Conservation (phyloP, 805 yeast genomes). For the Metschnikowia peoriensis region DNA sequence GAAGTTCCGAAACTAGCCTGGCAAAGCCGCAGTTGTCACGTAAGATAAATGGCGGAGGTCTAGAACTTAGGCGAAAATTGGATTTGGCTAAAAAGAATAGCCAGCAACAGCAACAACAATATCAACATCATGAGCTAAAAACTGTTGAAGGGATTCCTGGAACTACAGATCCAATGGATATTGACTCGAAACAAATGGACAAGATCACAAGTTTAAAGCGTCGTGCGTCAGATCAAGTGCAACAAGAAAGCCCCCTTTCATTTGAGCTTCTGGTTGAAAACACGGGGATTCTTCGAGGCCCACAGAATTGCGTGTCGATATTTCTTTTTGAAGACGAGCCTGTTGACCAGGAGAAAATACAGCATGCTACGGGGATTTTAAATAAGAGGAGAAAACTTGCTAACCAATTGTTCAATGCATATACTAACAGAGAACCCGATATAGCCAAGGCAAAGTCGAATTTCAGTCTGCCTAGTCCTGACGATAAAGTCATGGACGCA, state of each 20-base stretch:
- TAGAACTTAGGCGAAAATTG: slow-evolving; percentile 4
- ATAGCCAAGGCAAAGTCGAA: slow-evolving; percentile 47
- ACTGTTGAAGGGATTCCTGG: too few species aligned
- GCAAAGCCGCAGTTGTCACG: slow-evolving; percentile 2
- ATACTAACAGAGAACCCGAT: slow-evolving; percentile 42
- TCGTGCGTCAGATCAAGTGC: background rate
- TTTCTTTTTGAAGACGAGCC: slow-evolving; percentile 4
- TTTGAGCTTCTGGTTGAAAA: slow-evolving; percentile 10
- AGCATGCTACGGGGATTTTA: background rate
- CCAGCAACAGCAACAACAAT: background rate
- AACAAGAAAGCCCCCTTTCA: background rate
- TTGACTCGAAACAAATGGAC: background rate
- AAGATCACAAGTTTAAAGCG: background rate
- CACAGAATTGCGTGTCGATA: slow-evolving; percentile 8
- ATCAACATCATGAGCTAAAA: background rate
- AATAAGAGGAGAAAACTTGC: slow-evolving; percentile 11
- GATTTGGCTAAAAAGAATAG: slow-evolving; percentile 3
- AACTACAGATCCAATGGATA: slow-evolving; percentile 3
- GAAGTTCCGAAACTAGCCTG: background rate
- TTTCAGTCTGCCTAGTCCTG: slow-evolving; percentile 77
- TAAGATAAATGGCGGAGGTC: slow-evolving; percentile 2
- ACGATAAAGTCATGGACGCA: slow-evolving; percentile 63
- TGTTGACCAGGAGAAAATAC: background rate
- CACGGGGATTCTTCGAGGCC: slow-evolving; percentile 8
- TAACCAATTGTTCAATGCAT: slow-evolving; percentile 25